A percentile compares a stretch with the other conserved stretches of the same genome.
Evolutionary conservation across 257 asterid species (phyloP).

Genomic region (Solanum lycopersicoides): DNA sequence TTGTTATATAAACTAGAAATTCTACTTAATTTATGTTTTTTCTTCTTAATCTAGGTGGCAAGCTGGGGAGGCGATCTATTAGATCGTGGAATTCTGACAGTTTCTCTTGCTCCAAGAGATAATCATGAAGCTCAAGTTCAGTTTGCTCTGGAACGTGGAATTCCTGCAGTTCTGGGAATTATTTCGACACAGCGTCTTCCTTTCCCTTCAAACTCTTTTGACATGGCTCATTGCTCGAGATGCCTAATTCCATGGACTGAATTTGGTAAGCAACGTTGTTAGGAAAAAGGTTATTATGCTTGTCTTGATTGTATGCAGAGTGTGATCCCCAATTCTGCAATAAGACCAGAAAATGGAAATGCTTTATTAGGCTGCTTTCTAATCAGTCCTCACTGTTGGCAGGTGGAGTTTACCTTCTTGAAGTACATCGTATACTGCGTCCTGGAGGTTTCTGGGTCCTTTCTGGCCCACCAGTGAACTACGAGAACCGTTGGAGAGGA

Average conservation of each 20-base stretch:
- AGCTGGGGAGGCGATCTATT: slow-evolving; percentile 99
- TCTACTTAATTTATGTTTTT: not conserved
- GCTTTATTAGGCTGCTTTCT: not conserved
- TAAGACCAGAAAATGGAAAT: not conserved
- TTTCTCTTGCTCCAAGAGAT: slow-evolving; percentile 97
- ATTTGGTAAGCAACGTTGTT: slow-evolving; percentile 45
- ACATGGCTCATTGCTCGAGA: slow-evolving; percentile 99
- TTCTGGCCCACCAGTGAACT: slow-evolving; percentile 94
- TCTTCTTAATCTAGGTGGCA: slow-evolving; percentile 48
- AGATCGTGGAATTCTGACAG: slow-evolving; percentile 77
- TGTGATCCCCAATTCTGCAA: not conserved
- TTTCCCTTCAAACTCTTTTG: slow-evolving; percentile 90
- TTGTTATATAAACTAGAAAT: not conserved
- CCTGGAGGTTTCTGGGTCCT: slow-evolving; percentile 99
- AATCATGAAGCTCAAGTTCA: slow-evolving; percentile 99
- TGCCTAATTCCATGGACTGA: slow-evolving; percentile 99
- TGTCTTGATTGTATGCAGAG: not conserved
- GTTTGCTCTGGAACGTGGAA: slow-evolving; percentile 96
- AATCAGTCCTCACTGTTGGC: slow-evolving; percentile 12
- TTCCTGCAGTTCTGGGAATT: slow-evolving; percentile 90
- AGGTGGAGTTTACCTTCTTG: slow-evolving; percentile 96
- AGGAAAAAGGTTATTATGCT: not conserved
- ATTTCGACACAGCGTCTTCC: slow-evolving; percentile 98
- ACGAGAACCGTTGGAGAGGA: slow-evolving; percentile 90
- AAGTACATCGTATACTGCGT: slow-evolving; percentile 81